Evolutionary conservation across 1,284 basidiomycete species (phyloP).

Genomic region (Marasmius oreades): DNA sequence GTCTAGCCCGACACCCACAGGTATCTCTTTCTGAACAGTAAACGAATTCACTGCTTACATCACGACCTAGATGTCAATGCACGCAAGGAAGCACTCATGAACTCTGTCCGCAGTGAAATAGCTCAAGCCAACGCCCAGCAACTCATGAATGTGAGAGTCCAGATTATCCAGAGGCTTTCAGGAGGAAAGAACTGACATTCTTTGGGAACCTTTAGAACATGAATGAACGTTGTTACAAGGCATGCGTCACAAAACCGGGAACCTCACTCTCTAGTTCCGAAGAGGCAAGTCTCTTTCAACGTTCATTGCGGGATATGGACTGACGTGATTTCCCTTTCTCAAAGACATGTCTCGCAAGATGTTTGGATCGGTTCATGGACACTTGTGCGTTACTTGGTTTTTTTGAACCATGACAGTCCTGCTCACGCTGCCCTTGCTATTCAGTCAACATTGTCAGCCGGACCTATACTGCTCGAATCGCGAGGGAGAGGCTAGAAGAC

Average conservation of each 20-base stretch:
- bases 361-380: constrained; percentile 81
- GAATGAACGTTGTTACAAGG: constrained; percentile 73
- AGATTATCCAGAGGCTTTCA: background rate
- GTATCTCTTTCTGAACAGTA: constrained; percentile 20
- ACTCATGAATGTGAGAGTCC: constrained; percentile 60
- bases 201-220: constrained; percentile 49
- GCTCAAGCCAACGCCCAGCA: constrained; percentile 77
- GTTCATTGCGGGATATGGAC: constrained; percentile 1
- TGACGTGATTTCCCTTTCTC: background rate
- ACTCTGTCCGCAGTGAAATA: constrained; percentile 65
- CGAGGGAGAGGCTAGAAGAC: constrained; percentile 35
- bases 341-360: constrained; percentile 71
- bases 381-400: constrained; percentile 59
- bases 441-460: constrained; percentile 73
- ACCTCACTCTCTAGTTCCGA: constrained; percentile 67
- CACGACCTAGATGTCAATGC: constrained; percentile 45
- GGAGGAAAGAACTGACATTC: constrained; percentile 19
- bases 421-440: constrained; percentile 8
- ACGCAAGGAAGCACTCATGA: constrained; percentile 71
- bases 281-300: constrained; percentile 45
- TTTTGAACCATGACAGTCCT: constrained; percentile 1
- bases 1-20: constrained; percentile 28
- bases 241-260: constrained; percentile 78
- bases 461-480: constrained; percentile 58
- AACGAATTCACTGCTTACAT: background rate